A percentile compares a stretch with the other conserved stretches of the same genome.
These are phyloP conservation scores for Furcasterigmium furcatum DNA, from an alignment of 2,329 filamentous ascomycete species.

Conservation along the genomic window DNA sequence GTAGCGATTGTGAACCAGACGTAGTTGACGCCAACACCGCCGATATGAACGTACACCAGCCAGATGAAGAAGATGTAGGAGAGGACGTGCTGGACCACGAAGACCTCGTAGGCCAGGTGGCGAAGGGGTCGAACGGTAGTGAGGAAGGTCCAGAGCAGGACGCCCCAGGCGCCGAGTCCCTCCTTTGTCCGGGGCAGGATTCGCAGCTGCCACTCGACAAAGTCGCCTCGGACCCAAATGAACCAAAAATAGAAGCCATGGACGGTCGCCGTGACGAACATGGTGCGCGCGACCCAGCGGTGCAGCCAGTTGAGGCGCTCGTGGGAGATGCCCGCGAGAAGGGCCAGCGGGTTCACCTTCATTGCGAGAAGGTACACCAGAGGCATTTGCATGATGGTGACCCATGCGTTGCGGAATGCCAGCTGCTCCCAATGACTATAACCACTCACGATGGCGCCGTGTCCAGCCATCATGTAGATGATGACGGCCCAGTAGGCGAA, in stretches of 20 bases:
- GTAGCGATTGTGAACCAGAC: conserved; percentile 65
- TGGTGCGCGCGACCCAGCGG: conserved; percentile 67
- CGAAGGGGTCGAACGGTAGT: conserved; percentile 62
- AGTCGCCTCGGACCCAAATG: conserved; percentile 59
- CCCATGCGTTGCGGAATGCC: conserved; percentile 66
- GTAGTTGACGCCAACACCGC: conserved; percentile 54
- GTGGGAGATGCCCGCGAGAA: conserved; percentile 60
- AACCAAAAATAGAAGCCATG: conserved; percentile 69
- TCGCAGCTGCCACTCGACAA: conserved; percentile 54
- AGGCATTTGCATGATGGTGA: conserved; percentile 61
- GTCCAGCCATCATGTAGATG: conserved; percentile 50
- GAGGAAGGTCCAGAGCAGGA: conserved; percentile 63
- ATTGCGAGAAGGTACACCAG: conserved; percentile 60
- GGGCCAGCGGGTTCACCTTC: conserved; percentile 57
- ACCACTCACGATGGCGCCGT: conserved; percentile 45
- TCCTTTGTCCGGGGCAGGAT: conserved; percentile 55
- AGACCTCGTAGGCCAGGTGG: conserved; percentile 65
- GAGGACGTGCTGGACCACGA: conserved; percentile 64
- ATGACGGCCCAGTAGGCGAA: conserved; percentile 57
- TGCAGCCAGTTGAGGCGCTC: conserved; percentile 73
- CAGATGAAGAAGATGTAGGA: conserved; percentile 60
- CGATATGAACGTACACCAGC: conserved; percentile 62
- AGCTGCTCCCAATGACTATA: conserved; percentile 61
- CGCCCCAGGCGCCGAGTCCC: conserved; percentile 63
- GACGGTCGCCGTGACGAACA: conserved; percentile 65